These are phyloP conservation scores for Talaromyces marneffei DNA, from an alignment of 2,329 filamentous ascomycete genomes.

Conservation along the genomic window DNA sequence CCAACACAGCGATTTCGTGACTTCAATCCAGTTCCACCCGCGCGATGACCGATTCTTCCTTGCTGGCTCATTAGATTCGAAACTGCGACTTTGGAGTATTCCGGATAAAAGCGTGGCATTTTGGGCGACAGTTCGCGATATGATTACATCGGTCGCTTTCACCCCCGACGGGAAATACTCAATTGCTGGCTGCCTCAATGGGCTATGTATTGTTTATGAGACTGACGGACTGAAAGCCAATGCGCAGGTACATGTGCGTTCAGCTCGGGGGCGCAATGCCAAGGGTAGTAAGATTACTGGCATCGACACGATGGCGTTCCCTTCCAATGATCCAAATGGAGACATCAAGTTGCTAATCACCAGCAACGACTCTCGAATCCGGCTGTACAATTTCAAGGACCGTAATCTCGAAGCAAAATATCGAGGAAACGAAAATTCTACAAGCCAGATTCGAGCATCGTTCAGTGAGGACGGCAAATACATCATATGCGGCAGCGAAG, in stretches of 20 bases:
- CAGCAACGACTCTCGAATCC: conserved; percentile 88
- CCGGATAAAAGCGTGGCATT: conserved; percentile 91
- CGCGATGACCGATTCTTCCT: conserved; percentile 94
- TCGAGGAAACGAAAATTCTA: conserved; percentile 82
- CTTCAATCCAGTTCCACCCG: conserved; percentile 90
- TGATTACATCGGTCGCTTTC: conserved; percentile 91
- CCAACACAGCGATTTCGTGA: conserved; percentile 91
- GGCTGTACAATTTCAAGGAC: conserved; percentile 81
- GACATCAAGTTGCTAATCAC: conserved; percentile 82
- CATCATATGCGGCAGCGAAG: conserved; percentile 89
- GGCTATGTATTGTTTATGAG: conserved; percentile 83
- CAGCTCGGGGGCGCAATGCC: conserved; percentile 83
- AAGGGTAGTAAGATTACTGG: conserved; percentile 97
- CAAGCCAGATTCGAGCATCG: conserved; percentile 80
- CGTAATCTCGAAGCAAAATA: conserved; percentile 84
- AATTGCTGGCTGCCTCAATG: conserved; percentile 81
- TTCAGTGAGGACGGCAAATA: conserved; percentile 84
- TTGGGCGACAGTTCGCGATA: conserved; percentile 68
- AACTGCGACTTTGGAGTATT: conserved; percentile 89
- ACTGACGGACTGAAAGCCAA: conserved; percentile 82
- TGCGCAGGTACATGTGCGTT: conserved; percentile 87
- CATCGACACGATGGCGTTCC: conserved; percentile 67
- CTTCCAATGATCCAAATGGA: conserved; percentile 52
- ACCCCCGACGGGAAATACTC: conserved; percentile 84
- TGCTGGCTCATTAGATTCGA: conserved; percentile 83